A percentile compares a stretch with the other conserved stretches of the same genome.
These are phyloP conservation scores for Coniochaeta sp. DNA, from an alignment of 2,329 filamentous ascomycete species.

Conservation along the genomic window DNA sequence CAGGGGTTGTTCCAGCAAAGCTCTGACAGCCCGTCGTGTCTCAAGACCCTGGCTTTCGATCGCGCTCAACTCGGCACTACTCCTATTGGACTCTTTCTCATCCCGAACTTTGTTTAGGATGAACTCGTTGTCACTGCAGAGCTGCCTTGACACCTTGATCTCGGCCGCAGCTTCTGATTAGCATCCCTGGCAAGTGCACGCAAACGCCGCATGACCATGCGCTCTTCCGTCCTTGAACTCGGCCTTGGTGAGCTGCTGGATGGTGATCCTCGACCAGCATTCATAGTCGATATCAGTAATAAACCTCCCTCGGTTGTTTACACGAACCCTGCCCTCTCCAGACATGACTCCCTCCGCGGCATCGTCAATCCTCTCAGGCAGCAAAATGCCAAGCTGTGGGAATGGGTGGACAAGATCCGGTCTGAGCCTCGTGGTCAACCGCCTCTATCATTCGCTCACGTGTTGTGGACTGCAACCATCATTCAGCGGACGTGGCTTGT, in stretches of 20 bases:
- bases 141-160: not conserved
- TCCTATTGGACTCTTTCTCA: not conserved
- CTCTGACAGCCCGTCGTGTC: not conserved
- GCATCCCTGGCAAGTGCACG: not conserved
- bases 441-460: slow-evolving; percentile 18
- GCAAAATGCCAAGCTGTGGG: slow-evolving; percentile 17
- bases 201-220: slow-evolving; percentile 8
- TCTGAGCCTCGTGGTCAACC: slow-evolving; percentile 5
- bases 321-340: slow-evolving; percentile 19
- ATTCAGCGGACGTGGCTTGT: slow-evolving; percentile 23
- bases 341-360: slow-evolving; percentile 13
- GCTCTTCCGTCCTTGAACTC: slow-evolving; percentile 15
- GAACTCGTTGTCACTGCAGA: not conserved
- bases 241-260: slow-evolving; percentile 29
- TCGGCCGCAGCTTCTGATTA: not conserved
- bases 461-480: slow-evolving; percentile 23
- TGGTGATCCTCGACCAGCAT: slow-evolving; percentile 27
- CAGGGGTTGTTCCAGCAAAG: not conserved
- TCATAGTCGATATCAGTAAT: slow-evolving; percentile 15
- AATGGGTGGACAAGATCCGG: slow-evolving; percentile 16
- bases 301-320: slow-evolving; percentile 19
- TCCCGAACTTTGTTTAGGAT: not conserved
- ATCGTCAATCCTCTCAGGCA: slow-evolving; percentile 12
- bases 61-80: not conserved
- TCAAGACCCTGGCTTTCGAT: not conserved